Base-by-base conservation (phyloP, 2,329 filamentous ascomycete genomes). In the Lachnellula occidentalis region DNA sequence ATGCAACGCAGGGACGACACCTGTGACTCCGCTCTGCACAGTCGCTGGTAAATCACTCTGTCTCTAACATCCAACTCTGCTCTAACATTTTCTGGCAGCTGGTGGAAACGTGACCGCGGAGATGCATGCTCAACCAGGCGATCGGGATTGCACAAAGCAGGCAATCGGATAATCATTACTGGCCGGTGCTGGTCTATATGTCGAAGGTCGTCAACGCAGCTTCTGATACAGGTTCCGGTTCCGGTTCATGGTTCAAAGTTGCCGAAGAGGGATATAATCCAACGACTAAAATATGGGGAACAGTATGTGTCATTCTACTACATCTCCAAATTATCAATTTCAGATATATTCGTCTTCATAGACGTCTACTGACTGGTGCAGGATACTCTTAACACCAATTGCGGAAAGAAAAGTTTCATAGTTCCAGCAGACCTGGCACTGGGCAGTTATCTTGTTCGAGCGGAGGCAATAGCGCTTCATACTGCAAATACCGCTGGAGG, bases 101-200 rank as follows among this genome's bases (percentile, higher is more conserved):
- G 78, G 78, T 3, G 69, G 70, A 4, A 76, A 70, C 0, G 73
- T 82, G 14, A 80, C 78, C 0, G 72, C 81, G 7, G 80, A 82
- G 67, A 82, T 83, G 77, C 79, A 83, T 69, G 74, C 76, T 64
- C 76, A 79, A 71, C 69, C 69, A 17, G 70, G 70, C 47, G 75
- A 79, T 61, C 73, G 77, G 43, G 67, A 60, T 31, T 80, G 77
- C 62, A 59, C 61, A 19, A 72, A 69, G 45, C 73, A 78, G 58
- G 78, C 78, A 21, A 78, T 82, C 50, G 79, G 78, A 78, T 34
- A 73, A 73, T 41, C 78, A 81, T 66, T 79, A 76, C 61, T 78
- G 78, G 9, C 78, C 78, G 1, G 76, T 81, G 34, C 73, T 78
- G 48, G 71, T 78, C 1, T 80, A 80, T 65, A 70, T 80, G 53